Base-by-base conservation (phyloP, 306 rosid species). In the Biancaea sappan region DNA sequence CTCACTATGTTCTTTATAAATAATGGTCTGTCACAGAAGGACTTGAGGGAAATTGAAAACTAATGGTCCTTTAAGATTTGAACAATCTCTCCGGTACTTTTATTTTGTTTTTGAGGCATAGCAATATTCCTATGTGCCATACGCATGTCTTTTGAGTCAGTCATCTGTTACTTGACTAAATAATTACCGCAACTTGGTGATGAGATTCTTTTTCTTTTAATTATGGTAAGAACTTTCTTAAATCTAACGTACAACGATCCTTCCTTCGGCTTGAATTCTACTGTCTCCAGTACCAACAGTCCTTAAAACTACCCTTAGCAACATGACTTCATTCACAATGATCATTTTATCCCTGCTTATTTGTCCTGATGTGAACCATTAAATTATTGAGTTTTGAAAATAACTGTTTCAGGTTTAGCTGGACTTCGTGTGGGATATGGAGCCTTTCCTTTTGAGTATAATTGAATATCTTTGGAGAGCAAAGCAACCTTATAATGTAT, bases 401-500 rank as follows among this genome's bases (percentile, higher is more conserved):
- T 31, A 40, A 31, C 12, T 70, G 22, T 29, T 77, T 83, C 92
- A 91, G 98, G 98, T 81, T 91, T 91, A 78, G 98, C 98, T 15
- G 98, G 98, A 77, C 92, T 91, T 72, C 92, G 98, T 32, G 98
- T 94, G 58, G 98, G 98, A 71, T 94, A 94, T 74, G 98, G 98
- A 83, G 98, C 98, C 41, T 94, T 94, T 84, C 96, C 98, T 22
- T 73, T 73, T 82, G 81, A 86, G 92, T 80, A 82, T 94, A 24
- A 91, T 94, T 14, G 89, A 91, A 79, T 94, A 84, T 77, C 89
- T 89, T 35, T 94, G 98, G 98, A 84, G 97, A 84, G 98, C 97
- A 74, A 94, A 94, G 85, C 98, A 94, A 75, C 98, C 98, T 15
- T 94, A 94, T 63, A 94, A 94, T 69, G 98, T 94, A 13, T 94